Evolutionary conservation across 2,329 filamentous ascomycete species (phyloP), one percentile per base, ranked within the genome.

Genomic region (Alternaria viburni): DNA sequence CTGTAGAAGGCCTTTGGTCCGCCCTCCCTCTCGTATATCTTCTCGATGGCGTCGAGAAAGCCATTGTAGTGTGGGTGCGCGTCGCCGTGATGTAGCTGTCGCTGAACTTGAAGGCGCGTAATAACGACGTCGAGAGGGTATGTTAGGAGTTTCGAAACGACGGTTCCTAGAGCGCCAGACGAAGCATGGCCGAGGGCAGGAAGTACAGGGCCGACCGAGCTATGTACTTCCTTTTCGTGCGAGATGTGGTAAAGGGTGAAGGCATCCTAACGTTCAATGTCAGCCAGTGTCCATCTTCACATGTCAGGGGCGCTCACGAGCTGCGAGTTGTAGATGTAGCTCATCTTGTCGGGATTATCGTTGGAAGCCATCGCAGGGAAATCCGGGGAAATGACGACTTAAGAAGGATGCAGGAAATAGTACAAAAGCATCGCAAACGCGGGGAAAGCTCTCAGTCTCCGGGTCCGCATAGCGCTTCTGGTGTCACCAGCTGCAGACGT

Each of bases 111-210:
- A 50, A 97, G 86, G 26, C 93, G 88, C 25, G 93, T 93, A 59
- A 93, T 90, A 66, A 96, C 88, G 46, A 96, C 86, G 72, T 93
- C 91, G 61, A 97, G 86, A 2, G 93, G 94, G 76, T 97, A 96
- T 6, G 92, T 89, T 58, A 89, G 81, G 50, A 93, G 85, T 71
- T 94, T 95, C 11, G 93, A 92, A 63, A 95, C 86, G 15, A 92
- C 91, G 0, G 92, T 91, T 36, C 93, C 93, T 0, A 89, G 83
- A 6, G 92, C 91, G 55, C 93, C 93, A 5, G 93, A 93, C 30
- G 92, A 80, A 57, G 92, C 93, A 82, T 97, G 93, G 47, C 92
- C 91, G 9, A 97, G 83, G 32, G 93, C 92, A 54, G 92, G 91
- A 5, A 96, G 80, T 0, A 84, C 84, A 21, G 86, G 83, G 3